Evolutionary conservation across 148 eudicot species (phyloP).

Genomic region (Pharnaceum exiguum): DNA sequence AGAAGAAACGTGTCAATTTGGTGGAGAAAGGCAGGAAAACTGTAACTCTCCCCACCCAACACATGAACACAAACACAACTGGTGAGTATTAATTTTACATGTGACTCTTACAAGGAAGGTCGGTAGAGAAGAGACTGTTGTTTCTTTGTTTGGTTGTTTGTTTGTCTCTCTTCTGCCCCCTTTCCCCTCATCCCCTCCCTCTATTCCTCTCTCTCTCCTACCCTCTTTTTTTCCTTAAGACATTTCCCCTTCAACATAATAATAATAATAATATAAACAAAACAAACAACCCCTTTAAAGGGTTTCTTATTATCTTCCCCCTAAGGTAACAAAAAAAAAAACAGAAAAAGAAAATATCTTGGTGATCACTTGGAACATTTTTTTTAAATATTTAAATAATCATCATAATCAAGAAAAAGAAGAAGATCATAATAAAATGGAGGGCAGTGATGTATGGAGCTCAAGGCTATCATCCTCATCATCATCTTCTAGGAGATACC

Average conservation of each 20-base stretch:
- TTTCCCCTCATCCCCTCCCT: constrained; percentile 1
- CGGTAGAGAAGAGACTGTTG: constrained; percentile 42
- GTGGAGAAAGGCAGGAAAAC: constrained; percentile 1
- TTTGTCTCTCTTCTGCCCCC: constrained; percentile 8
- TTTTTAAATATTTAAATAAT: too few species aligned
- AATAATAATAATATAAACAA: too few species aligned
- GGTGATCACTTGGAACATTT: too few species aligned
- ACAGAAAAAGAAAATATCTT: too few species aligned
- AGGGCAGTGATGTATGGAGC: constrained; percentile 55
- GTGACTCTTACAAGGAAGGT: constrained; percentile 11
- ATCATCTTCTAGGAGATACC: constrained; percentile 43
- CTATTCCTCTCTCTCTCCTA: constrained; percentile 13
- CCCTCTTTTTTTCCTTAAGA: constrained; percentile 24
- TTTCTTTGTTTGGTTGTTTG: too few species aligned
- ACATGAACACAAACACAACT: too few species aligned
- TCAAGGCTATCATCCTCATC: constrained; percentile 35
- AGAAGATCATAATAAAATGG: constrained; percentile 12
- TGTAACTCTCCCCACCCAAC: too few species aligned
- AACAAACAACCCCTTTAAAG: background rate
- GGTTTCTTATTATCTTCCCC: background rate
- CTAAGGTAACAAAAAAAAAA: background rate
- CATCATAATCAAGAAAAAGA: background rate
- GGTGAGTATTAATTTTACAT: background rate
- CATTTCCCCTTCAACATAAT: constrained; percentile 10
- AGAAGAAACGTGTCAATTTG: too few species aligned